Percentiles rank a stretch among this genome's conserved stretches.
These are phyloP conservation scores for Puccinia coronata DNA, from an alignment of 1,284 basidiomycete species.

Conservation along the genomic window DNA sequence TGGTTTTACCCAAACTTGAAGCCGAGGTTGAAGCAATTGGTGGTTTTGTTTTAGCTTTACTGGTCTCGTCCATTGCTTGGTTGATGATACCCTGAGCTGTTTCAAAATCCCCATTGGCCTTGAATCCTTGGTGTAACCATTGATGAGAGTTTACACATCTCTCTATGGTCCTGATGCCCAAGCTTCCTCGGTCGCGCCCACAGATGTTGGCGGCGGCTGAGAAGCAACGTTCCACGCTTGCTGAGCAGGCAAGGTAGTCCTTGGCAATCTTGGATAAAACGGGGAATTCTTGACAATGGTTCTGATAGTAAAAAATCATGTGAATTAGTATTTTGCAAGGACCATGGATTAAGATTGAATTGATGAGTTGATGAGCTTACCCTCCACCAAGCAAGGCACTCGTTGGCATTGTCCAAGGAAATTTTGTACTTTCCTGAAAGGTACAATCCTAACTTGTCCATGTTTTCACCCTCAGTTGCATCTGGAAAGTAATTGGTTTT, in stretches of 20 bases:
- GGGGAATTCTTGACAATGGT: background rate
- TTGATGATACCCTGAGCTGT: too few species aligned
- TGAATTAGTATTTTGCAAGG: background rate
- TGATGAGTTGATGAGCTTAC: background rate
- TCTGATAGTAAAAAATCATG: background rate
- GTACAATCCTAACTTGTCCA: background rate
- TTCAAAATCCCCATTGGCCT: too few species aligned
- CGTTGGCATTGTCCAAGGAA: background rate
- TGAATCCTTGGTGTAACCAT: too few species aligned
- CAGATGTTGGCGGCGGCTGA: too few species aligned
- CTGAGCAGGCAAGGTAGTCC: background rate
- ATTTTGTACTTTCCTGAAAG: background rate
- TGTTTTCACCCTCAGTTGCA: background rate
- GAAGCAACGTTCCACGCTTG: background rate
- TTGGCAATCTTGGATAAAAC: background rate
- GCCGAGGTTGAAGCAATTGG: too few species aligned
- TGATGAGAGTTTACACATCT: too few species aligned
- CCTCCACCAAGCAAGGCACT: background rate
- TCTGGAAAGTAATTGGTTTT: background rate
- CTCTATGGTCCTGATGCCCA: too few species aligned
- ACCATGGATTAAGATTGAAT: background rate
- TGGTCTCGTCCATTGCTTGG: too few species aligned
- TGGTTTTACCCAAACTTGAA: too few species aligned
- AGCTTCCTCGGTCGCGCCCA: too few species aligned
- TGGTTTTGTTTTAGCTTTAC: too few species aligned